Evolutionary conservation across 2,329 filamentous ascomycete species (phyloP), one percentile per base, ranked within the genome.

Genomic region (Curvularia sp.): DNA sequence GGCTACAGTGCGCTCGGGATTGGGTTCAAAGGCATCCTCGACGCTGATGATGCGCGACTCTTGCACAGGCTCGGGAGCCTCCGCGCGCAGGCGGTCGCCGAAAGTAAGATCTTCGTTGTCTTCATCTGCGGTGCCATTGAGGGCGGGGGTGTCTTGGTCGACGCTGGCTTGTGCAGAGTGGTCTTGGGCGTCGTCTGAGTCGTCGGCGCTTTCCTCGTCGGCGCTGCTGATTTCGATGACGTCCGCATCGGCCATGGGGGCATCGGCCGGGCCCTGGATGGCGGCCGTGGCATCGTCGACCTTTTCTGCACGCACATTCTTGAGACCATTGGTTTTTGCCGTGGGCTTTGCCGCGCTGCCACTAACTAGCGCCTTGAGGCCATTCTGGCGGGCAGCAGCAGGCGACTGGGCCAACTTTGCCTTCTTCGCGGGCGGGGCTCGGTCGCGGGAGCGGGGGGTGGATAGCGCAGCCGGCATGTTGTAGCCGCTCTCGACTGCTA

Each of bases 71-170:
- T 70, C 71, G 7, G 69, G 65, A 55, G 88, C 87, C 66, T 86
- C 83, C 46, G 84, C 84, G 64, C 88, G 89, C 41, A 96, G 83
- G 45, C 96, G 86, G 74, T 98, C 94, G 68, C 93, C 94, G 75
- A 98, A 96, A 0, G 92, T 91, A 3, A 92, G 90, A 63, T 86
- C 84, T 49, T 82, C 80, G 12, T 78, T 70, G 64, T 78, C 77
- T 8, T 70, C 73, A 21, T 66, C 61, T 10, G 55, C 57, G 5
- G 65, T 57, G 38, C 67, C 70, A 51, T 71, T 66, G 53, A 59
- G 53, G 36, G 62, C 65, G 34, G 63, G 64, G 13, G 63, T 61
- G 19, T 73, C 79, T 72, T 59, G 48, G 12, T 70, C 64, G 6
- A 64, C 67, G 41, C 72, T 69, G 15, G 69, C 60, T 15, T 69